Base-by-base conservation (phyloP, 768 basidiomycete species). In the Trametes gibbosa region DNA sequence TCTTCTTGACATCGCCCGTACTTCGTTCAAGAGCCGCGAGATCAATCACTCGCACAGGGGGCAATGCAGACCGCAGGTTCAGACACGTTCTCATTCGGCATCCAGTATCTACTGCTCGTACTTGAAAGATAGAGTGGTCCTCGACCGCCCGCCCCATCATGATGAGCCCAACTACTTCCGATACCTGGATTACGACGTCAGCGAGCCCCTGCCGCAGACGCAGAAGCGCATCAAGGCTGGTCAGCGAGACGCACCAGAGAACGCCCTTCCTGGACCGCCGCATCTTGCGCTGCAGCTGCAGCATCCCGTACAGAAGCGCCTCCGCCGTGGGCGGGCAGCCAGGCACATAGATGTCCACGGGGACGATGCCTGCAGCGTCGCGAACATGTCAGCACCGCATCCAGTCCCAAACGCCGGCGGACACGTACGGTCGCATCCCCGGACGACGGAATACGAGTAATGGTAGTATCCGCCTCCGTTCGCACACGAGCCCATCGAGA, bases 401-500 rank as follows among this genome's bases (percentile, higher is more conserved):
- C 27, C 37, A n/a, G 17, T 6, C 25, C 7, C 24, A 24, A 17
- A 27, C 8, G 14, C 24, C 54, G n/a, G 23, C 40, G 37, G 73
- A 10, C 29, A 75, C 89, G 58, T 72, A 90, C 97, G 86, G 79
- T 99, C 97, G 73, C 96, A 98, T 16, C 97, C 97, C 47, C 97
- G 87, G 37, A 98, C 97, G 62, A 99, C 97, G 27, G 95, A 95
- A 76, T 99, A 99, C 25, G 96, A 97, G 74, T 98, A 97, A 76
- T 96, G 95, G 74, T 95, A 95, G 78, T 95, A 95, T 16, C 94
- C 95, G 56, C 95, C 94, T 29, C 97, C 97, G 73, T 98, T 98
- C 17, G 97, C 97, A 74, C 97, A 99, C 5, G 96, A 98, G 46
- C 97, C 97, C 97, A 99, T 98, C 24, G 96, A 98, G 70, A 99